Conservation (phyloP, 1,139 yeast genomes). For the Citeromyces hawaiiensis region DNA sequence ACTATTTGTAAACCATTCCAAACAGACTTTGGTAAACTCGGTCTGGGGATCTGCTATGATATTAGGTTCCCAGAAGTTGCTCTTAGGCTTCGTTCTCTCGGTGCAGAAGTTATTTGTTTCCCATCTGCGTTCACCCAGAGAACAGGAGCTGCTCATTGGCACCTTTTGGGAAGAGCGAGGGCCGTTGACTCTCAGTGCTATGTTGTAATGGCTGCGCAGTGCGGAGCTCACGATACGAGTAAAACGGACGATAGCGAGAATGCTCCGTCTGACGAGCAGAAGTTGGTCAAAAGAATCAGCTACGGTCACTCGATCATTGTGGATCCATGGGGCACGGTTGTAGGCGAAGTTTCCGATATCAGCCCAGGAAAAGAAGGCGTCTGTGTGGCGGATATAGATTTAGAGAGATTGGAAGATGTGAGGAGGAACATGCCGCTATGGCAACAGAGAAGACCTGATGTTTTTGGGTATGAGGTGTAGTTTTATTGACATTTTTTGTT, state of each 20-base stretch:
- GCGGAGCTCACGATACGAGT: conserved; percentile 54
- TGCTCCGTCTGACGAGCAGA: conserved; percentile 2
- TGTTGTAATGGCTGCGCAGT: conserved; percentile 87
- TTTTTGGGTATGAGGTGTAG: conserved; percentile 19
- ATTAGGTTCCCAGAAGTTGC: conserved; percentile 82
- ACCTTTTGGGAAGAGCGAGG: conserved; percentile 59
- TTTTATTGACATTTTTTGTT: neutral
- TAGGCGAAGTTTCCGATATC: conserved; percentile 46
- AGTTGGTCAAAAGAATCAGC: conserved; percentile 20
- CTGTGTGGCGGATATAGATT: conserved; percentile 60
- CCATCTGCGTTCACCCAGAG: conserved; percentile 90
- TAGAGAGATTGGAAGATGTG: conserved; percentile 29
- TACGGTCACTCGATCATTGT: conserved; percentile 81
- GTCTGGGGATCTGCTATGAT: conserved; percentile 77
- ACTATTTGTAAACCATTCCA: conserved; percentile 40
- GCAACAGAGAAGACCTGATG: conserved; percentile 53
- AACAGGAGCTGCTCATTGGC: conserved; percentile 92
- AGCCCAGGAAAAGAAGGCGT: conserved; percentile 38
- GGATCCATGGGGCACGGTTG: conserved; percentile 82
- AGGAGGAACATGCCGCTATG: conserved; percentile 64
- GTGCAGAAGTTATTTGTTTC: conserved; percentile 68
- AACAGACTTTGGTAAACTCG: conserved; percentile 49
- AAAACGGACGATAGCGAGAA: conserved; percentile 19
- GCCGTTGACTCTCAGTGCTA: conserved; percentile 84
- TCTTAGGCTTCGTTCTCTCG: conserved; percentile 44